Evolutionary conservation across 352 stramenopile species (phyloP).

Genomic region (Thalassiosira sp.): DNA sequence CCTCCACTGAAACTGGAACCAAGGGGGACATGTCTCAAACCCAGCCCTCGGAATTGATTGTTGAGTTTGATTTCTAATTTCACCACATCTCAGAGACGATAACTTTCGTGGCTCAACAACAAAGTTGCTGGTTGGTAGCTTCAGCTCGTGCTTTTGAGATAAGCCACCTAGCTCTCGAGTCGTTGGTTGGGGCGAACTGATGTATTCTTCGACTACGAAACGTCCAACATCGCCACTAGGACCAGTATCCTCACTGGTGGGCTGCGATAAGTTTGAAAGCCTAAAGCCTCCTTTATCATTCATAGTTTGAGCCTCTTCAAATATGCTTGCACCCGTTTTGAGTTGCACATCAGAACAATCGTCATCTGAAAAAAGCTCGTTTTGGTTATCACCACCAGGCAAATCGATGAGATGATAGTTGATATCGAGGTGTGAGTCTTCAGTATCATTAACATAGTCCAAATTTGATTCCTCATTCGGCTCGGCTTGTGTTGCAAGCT

Average conservation of each 20-base stretch:
- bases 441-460: neutral
- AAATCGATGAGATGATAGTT: slow-evolving; percentile 20
- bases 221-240: neutral
- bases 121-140: slow-evolving; percentile 19
- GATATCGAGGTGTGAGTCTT: neutral
- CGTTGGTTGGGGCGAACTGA: neutral
- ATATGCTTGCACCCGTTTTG: neutral
- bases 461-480: slow-evolving; percentile 7
- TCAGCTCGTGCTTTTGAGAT: slow-evolving; percentile 12
- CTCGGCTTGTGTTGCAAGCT: slow-evolving; percentile 65
- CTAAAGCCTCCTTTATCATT: slow-evolving; percentile 1
- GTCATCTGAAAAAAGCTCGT: slow-evolving; percentile 28
- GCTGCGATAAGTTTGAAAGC: slow-evolving; percentile 23
- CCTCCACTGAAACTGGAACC: slow-evolving; percentile 47
- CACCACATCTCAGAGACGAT: slow-evolving; percentile 21
- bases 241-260: neutral
- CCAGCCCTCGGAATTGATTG: slow-evolving; percentile 20
- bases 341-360: slow-evolving; percentile 5
- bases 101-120: slow-evolving; percentile 15
- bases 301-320: slow-evolving; percentile 3
- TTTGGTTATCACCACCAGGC: slow-evolving; percentile 8
- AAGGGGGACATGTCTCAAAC: slow-evolving; percentile 25
- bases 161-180: slow-evolving; percentile 6
- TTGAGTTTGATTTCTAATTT: slow-evolving; percentile 19
- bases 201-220: slow-evolving; percentile 17